A percentile compares a stretch with the other conserved stretches of the same genome.
These are phyloP conservation scores for Paxillus ammoniavirescens DNA, from an alignment of 768 basidiomycete genomes.

Conservation along the genomic window DNA sequence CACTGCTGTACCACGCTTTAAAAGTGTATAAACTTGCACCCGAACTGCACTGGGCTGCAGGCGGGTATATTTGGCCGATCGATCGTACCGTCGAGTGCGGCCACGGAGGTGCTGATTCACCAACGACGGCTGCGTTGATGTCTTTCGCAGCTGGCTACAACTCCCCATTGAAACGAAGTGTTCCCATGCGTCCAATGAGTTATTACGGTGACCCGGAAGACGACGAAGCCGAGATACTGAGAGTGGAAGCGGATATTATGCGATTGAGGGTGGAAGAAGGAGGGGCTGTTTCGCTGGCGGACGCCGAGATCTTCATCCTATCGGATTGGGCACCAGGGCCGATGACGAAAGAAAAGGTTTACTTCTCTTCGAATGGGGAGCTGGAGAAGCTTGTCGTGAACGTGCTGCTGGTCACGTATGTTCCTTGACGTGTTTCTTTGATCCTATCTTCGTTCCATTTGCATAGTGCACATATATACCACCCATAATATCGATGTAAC, in stretches of 20 bases:
- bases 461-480: constrained; percentile 2
- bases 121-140: constrained; percentile 22
- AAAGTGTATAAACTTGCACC: constrained; percentile 74
- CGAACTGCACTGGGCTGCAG: constrained; percentile 79
- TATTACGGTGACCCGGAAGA: constrained; percentile 41
- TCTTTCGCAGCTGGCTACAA: constrained; percentile 20
- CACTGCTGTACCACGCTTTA: constrained; percentile 71
- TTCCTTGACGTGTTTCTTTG: constrained; percentile 43
- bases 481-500: not conserved
- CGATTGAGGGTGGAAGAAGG: constrained; percentile 60
- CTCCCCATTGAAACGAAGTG: constrained; percentile 21
- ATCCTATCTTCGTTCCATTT: not conserved
- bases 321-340: constrained; percentile 49
- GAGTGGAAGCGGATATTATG: constrained; percentile 36
- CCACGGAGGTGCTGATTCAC: constrained; percentile 38
- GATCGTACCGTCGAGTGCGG: constrained; percentile 67
- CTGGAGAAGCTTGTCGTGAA: constrained; percentile 76
- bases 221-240: constrained; percentile 32
- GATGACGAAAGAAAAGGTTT: constrained; percentile 65
- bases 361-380: constrained; percentile 63
- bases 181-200: constrained; percentile 46
- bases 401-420: constrained; percentile 66
- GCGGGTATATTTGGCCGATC: constrained; percentile 78
- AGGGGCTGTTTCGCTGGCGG: constrained; percentile 61
- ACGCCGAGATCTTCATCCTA: constrained; percentile 60